Evolutionary conservation across 257 asterid genomes (phyloP).

Genomic region (Cordia subcordata): DNA sequence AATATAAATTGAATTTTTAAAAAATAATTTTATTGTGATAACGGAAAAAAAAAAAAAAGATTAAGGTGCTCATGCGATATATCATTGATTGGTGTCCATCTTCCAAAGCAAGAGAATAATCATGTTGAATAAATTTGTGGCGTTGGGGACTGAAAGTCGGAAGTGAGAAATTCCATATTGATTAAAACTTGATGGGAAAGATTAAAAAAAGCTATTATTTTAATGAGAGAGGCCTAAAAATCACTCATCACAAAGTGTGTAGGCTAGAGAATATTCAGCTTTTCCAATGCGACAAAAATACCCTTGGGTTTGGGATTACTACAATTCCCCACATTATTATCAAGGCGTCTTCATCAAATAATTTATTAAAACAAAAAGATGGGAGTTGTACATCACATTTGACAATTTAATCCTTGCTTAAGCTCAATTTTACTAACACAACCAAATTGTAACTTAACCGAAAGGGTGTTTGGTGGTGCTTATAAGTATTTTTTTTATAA

Average conservation of each 20-base stretch:
- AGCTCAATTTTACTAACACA: no score
- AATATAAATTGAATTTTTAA: no score
- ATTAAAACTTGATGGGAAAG: constrained; percentile 5
- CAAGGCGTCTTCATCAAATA: constrained; percentile 21
- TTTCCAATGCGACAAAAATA: constrained; percentile 88
- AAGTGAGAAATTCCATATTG: constrained; percentile 28
- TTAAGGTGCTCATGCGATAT: neutral
- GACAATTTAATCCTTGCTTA: neutral
- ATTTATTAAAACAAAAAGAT: no score
- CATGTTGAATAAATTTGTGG: constrained; percentile 4
- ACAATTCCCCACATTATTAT: constrained; percentile 34
- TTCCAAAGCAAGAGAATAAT: constrained; percentile 24
- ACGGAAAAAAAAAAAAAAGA: no score
- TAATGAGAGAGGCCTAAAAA: neutral
- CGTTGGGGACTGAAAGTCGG: constrained; percentile 24
- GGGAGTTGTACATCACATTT: neutral
- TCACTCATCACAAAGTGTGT: constrained; percentile 31
- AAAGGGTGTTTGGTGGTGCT: no score
- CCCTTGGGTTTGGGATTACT: constrained; percentile 44
- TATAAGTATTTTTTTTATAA: no score
- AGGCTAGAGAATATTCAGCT: constrained; percentile 77
- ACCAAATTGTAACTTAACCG: no score
- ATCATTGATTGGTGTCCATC: neutral
- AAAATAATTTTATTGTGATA: no score
- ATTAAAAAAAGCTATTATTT: neutral